Percentiles rank a stretch among this genome's conserved stretches.
These are phyloP conservation scores for Candida sojae DNA, from an alignment of 1,139 yeast genomes.

Conservation along the genomic window DNA sequence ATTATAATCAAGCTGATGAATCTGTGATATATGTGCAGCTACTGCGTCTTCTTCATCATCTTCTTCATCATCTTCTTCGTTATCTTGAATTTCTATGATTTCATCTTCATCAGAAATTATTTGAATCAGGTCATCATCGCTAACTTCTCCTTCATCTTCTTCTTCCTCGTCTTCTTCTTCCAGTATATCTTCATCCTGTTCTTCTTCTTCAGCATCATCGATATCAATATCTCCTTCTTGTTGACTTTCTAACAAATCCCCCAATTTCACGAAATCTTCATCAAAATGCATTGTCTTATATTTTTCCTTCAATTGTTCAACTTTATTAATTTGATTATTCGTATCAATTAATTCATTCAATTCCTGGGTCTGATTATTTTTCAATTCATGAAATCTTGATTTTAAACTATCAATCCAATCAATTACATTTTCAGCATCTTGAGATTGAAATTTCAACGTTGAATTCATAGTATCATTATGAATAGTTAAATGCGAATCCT, in stretches of 20 bases:
- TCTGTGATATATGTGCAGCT: neutral
- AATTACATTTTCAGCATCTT: constrained; percentile 37
- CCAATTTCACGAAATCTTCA: constrained; percentile 43
- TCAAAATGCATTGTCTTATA: constrained; percentile 33
- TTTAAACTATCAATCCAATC: constrained; percentile 53
- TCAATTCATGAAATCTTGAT: constrained; percentile 39
- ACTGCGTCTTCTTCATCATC: no score
- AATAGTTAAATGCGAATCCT: neutral
- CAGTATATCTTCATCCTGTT: constrained; percentile 10
- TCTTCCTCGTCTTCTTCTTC: constrained; percentile 15
- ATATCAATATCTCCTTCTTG: constrained; percentile 12
- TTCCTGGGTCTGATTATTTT: constrained; percentile 28
- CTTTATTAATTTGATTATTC: constrained; percentile 1
- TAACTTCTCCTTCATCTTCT: constrained; percentile 14
- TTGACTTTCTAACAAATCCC: constrained; percentile 24
- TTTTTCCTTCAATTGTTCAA: constrained; percentile 19
- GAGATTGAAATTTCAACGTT: constrained; percentile 2
- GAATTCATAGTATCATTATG: neutral
- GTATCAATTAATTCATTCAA: constrained; percentile 19
- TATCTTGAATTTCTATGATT: constrained; percentile 1
- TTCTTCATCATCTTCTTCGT: constrained; percentile 3
- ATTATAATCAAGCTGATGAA: neutral
- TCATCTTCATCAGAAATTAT: constrained; percentile 10
- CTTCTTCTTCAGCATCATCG: constrained; percentile 9
- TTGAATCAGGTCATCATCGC: constrained; percentile 11